Evolutionary conservation across 2,329 filamentous ascomycete genomes (phyloP).

Genomic region (Beauveria brongniartii): DNA sequence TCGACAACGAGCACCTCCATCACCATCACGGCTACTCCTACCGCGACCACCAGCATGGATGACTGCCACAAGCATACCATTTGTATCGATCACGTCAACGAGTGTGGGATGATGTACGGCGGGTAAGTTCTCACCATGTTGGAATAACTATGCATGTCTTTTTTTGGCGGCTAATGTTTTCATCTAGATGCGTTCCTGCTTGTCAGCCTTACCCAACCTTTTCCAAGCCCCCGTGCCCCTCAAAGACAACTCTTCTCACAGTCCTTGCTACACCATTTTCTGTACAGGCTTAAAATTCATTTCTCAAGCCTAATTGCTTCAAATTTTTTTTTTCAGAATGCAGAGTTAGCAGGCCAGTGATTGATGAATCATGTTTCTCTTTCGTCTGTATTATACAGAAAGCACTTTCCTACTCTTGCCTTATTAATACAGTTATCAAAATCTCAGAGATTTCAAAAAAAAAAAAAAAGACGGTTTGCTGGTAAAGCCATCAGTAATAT

Average conservation of each 20-base stretch:
- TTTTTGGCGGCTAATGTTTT: constrained; percentile 10
- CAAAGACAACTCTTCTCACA: not conserved
- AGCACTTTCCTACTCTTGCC: not conserved
- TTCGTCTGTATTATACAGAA: not conserved
- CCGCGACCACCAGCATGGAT: not conserved
- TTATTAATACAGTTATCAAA: not conserved
- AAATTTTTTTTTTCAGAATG: too few relatives aligned
- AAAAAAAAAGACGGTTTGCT: not conserved
- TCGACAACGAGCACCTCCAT: not conserved
- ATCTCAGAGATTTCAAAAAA: not conserved
- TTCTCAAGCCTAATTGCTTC: too few relatives aligned
- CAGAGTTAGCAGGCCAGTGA: not conserved
- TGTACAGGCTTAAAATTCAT: too few relatives aligned
- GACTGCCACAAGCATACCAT: constrained; percentile 5
- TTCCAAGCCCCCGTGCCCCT: constrained; percentile 13
- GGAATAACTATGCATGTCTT: not conserved
- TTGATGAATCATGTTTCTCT: not conserved
- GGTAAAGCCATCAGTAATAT: constrained; percentile 25
- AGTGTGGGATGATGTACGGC: constrained; percentile 19
- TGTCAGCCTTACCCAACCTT: constrained; percentile 14
- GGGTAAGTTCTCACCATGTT: constrained; percentile 14
- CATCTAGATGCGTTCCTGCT: constrained; percentile 11
- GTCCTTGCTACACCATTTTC: not conserved
- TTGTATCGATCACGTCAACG: constrained; percentile 18
- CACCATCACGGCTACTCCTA: not conserved